Conservation (phyloP, 2,329 filamentous ascomycete species). For the Karstenula rhodostoma region DNA sequence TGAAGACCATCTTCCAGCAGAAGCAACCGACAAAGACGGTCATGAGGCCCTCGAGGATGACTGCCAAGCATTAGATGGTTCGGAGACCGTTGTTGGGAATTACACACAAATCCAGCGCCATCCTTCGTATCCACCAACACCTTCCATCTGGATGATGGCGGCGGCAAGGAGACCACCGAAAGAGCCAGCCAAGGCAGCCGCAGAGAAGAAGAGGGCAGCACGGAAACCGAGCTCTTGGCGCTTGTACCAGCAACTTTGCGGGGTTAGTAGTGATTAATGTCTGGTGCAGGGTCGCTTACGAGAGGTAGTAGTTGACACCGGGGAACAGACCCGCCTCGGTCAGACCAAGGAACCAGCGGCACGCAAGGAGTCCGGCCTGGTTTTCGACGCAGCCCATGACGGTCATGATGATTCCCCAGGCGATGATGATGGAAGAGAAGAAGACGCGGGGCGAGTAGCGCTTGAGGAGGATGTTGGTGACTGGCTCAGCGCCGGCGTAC, state of each 20-base stretch:
- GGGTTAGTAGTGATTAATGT: slow-evolving; percentile 15
- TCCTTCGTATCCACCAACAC: slow-evolving; percentile 55
- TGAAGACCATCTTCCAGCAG: slow-evolving; percentile 67
- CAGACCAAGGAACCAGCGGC: slow-evolving; percentile 49
- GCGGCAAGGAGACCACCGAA: slow-evolving; percentile 68
- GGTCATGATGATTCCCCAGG: slow-evolving; percentile 60
- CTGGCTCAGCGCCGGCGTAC: slow-evolving; percentile 58
- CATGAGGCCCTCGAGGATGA: slow-evolving; percentile 49
- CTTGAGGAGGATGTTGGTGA: slow-evolving; percentile 70
- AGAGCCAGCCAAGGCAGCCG: slow-evolving; percentile 65
- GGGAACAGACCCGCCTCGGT: slow-evolving; percentile 51
- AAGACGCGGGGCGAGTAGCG: slow-evolving; percentile 61
- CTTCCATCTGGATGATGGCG: slow-evolving; percentile 68
- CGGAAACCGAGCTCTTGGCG: slow-evolving; percentile 62
- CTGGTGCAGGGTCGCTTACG: slow-evolving; percentile 47
- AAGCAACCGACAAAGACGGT: slow-evolving; percentile 47
- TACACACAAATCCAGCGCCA: slow-evolving; percentile 51
- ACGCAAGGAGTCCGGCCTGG: slow-evolving; percentile 44
- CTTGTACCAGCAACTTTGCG: slow-evolving; percentile 59
- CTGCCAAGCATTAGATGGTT: slow-evolving; percentile 27
- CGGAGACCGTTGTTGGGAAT: neutral
- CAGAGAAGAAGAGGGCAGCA: slow-evolving; percentile 67
- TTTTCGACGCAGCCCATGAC: slow-evolving; percentile 58
- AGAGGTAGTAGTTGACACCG: slow-evolving; percentile 63
- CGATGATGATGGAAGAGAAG: slow-evolving; percentile 57